A percentile compares a stretch with the other conserved stretches of the same genome.
Conservation (phyloP, 257 asterid species). For the Scutellaria barbata region DNA sequence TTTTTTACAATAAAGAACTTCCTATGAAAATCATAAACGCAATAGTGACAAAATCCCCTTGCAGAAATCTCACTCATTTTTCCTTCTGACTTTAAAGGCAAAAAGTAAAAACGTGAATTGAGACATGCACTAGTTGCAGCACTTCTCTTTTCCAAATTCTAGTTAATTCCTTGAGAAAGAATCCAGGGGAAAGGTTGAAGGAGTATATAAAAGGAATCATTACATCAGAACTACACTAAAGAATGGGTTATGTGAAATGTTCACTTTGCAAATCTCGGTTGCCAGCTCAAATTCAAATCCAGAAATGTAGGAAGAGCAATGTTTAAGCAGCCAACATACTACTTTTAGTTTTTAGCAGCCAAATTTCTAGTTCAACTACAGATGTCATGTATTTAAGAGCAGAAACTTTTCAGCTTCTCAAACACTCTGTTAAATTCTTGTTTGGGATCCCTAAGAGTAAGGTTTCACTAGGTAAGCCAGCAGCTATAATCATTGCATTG, state of each 20-base stretch:
- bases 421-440: no score
- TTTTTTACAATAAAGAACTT: background rate
- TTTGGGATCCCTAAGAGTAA: no score
- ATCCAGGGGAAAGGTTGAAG: background rate
- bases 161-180: background rate
- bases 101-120: background rate
- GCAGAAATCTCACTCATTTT: constrained; percentile 1
- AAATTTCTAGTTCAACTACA: background rate
- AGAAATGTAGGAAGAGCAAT: constrained; percentile 9
- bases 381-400: background rate
- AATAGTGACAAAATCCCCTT: constrained; percentile 13
- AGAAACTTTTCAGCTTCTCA: no score
- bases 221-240: background rate
- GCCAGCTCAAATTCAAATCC: constrained; percentile 12
- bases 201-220: constrained; percentile 9
- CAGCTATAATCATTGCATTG: no score
- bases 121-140: constrained; percentile 15
- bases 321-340: constrained; percentile 22
- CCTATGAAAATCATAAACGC: background rate
- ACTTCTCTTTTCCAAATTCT: background rate
- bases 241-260: background rate
- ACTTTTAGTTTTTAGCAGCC: no score
- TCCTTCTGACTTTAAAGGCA: background rate
- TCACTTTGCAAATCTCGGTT: no score
- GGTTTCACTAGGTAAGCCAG: no score